Evolutionary conservation across 1,139 yeast species (phyloP).

Genomic region (Zygosaccharomyces pseudobailii): DNA sequence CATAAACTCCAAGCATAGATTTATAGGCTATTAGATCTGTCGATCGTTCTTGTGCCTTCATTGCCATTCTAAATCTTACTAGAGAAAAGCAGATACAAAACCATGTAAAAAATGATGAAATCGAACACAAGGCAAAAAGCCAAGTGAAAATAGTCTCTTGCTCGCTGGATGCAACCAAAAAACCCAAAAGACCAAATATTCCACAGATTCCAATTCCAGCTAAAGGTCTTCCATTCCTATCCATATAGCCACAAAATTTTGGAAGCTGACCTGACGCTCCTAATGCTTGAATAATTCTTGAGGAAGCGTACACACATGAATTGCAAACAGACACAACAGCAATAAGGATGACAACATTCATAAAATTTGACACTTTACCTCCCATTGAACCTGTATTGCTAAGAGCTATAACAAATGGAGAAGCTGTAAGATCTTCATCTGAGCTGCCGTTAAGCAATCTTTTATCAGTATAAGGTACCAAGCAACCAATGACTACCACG

Average conservation of each 20-base stretch:
- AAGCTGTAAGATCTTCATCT: constrained; percentile 49
- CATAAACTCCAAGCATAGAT: constrained; percentile 63
- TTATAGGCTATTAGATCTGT: constrained; percentile 62
- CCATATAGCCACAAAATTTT: constrained; percentile 47
- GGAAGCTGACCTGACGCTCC: constrained; percentile 65
- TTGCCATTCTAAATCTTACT: constrained; percentile 71
- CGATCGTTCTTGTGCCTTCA: constrained; percentile 58
- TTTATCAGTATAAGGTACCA: constrained; percentile 43
- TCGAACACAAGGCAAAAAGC: constrained; percentile 79
- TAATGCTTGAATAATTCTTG: constrained; percentile 61
- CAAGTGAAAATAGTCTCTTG: constrained; percentile 68
- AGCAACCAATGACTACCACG: constrained; percentile 42
- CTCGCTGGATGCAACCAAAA: constrained; percentile 52
- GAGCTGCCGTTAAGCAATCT: constrained; percentile 38
- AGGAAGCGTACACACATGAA: constrained; percentile 58
- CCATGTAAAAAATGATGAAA: constrained; percentile 83
- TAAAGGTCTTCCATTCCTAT: constrained; percentile 57
- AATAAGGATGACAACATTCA: constrained; percentile 48
- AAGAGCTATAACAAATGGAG: constrained; percentile 61
- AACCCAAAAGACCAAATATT: constrained; percentile 46
- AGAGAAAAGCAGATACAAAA: constrained; percentile 71
- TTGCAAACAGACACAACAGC: constrained; percentile 71
- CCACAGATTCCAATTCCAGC: constrained; percentile 44
- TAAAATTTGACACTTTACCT: constrained; percentile 43
- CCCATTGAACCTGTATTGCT: constrained; percentile 49